Conservation (phyloP, 2,329 filamentous ascomycete species). For the Mycosphaerella arachidis region DNA sequence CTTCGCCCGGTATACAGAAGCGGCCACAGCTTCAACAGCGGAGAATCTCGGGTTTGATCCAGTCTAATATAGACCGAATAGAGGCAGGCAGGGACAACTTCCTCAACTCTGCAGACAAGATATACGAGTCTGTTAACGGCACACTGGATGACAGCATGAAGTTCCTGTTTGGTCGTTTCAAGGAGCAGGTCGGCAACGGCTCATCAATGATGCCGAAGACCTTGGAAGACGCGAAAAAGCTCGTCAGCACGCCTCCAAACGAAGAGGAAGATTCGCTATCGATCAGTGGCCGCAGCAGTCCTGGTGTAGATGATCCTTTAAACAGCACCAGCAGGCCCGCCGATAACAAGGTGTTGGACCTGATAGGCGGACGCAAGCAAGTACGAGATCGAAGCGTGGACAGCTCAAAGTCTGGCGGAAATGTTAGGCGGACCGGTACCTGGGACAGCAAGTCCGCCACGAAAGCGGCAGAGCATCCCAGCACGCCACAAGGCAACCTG, state of each 20-base stretch:
- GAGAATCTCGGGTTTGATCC: slow-evolving; percentile 78
- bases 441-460: slow-evolving; percentile 23
- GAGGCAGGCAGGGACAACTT: slow-evolving; percentile 66
- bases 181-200: slow-evolving; percentile 59
- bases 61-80: slow-evolving; percentile 75
- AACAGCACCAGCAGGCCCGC: slow-evolving; percentile 25
- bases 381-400: slow-evolving; percentile 72
- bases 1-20: slow-evolving; percentile 30
- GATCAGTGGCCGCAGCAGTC: slow-evolving; percentile 32
- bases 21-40: slow-evolving; percentile 59
- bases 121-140: slow-evolving; percentile 85
- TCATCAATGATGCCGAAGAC: slow-evolving; percentile 67
- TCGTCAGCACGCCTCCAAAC: slow-evolving; percentile 65
- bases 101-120: slow-evolving; percentile 82
- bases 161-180: slow-evolving; percentile 82
- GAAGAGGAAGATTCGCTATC: slow-evolving; percentile 33
- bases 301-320: slow-evolving; percentile 29
- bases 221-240: slow-evolving; percentile 82
- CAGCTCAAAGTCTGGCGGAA: slow-evolving; percentile 61
- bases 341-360: slow-evolving; percentile 61
- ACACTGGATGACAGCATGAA: slow-evolving; percentile 90
- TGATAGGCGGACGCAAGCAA: slow-evolving; percentile 63
- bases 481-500: slow-evolving; percentile 19
- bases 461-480: slow-evolving; percentile 6
- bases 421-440: slow-evolving; percentile 40